A percentile compares a stretch with the other conserved stretches of the same genome.
Conservation (phyloP, 495 filamentous ascomycete genomes). For the Trichoderma orchidacearum region DNA sequence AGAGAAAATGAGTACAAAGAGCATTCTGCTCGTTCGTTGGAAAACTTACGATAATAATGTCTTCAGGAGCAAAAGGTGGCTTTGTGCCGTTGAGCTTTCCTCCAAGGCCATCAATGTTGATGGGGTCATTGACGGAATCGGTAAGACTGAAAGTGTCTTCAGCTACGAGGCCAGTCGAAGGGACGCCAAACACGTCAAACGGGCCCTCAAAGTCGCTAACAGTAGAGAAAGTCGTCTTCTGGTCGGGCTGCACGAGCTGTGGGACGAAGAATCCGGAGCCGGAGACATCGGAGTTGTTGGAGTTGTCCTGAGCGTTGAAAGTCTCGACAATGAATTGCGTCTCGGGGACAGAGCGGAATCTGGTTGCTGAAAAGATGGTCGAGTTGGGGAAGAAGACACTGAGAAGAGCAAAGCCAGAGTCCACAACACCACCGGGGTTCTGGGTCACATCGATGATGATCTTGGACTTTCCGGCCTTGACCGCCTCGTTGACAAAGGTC, state of each 20-base stretch:
- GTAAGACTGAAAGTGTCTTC: conserved; percentile 11
- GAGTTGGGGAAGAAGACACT: conserved; percentile 10
- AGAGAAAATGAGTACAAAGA: neutral
- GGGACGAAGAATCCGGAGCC: neutral
- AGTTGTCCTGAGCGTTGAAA: neutral
- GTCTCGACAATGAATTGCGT: neutral
- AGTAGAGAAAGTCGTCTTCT: neutral
- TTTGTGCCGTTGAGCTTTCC: conserved; percentile 16
- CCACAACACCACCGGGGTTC: conserved; percentile 41
- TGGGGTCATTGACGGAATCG: conserved; percentile 11
- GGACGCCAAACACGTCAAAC: neutral
- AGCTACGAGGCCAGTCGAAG: conserved; percentile 5
- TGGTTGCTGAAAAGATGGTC: conserved; percentile 10
- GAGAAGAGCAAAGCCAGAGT: conserved; percentile 30
- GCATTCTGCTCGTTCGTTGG: too few species aligned
- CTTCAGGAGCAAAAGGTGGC: conserved; percentile 8
- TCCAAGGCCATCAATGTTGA: conserved; percentile 4
- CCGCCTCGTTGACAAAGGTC: conserved; percentile 21
- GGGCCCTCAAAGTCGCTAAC: neutral
- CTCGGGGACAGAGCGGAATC: neutral
- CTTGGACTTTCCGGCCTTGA: conserved; percentile 26
- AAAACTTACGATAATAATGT: conserved; percentile 8
- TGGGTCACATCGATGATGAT: conserved; percentile 40
- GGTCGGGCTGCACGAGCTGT: neutral
- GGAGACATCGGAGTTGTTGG: neutral